These are phyloP conservation scores for Aspergillus awamori DNA, from an alignment of 2,329 filamentous ascomycete species.

Conservation along the genomic window DNA sequence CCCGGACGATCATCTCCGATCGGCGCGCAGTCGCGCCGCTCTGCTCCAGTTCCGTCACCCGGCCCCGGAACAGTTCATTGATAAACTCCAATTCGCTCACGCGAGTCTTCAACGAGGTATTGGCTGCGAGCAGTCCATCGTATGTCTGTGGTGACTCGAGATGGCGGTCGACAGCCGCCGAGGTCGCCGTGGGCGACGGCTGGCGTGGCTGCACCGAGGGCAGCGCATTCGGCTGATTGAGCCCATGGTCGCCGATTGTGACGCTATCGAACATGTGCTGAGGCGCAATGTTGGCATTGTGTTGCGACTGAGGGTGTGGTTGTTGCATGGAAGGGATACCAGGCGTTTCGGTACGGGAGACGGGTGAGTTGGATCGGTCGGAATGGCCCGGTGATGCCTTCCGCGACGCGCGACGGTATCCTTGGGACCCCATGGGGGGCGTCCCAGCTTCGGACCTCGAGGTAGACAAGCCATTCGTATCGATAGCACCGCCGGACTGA, in stretches of 20 bases:
- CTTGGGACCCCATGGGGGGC: constrained; percentile 58
- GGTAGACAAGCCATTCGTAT: constrained; percentile 62
- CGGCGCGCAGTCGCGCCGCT: constrained; percentile 70
- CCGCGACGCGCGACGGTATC: constrained; percentile 68
- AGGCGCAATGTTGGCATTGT: constrained; percentile 67
- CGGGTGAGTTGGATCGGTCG: constrained; percentile 75
- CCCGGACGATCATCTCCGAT: constrained; percentile 58
- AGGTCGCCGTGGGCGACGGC: constrained; percentile 62
- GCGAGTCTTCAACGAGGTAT: constrained; percentile 87
- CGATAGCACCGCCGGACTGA: constrained; percentile 49
- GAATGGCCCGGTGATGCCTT: constrained; percentile 72
- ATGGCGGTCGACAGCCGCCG: constrained; percentile 63
- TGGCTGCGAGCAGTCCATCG: constrained; percentile 77
- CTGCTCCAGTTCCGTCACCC: constrained; percentile 74
- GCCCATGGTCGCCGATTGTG: constrained; percentile 67
- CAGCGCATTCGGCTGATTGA: constrained; percentile 58
- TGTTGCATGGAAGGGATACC: constrained; percentile 54
- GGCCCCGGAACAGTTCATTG: constrained; percentile 77
- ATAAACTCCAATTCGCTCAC: constrained; percentile 96
- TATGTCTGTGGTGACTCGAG: constrained; percentile 74
- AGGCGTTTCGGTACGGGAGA: constrained; percentile 78
- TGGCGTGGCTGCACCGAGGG: constrained; percentile 56
- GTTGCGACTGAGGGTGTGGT: constrained; percentile 62
- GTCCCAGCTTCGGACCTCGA: constrained; percentile 60
- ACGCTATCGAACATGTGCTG: constrained; percentile 79